Evolutionary conservation across 148 eudicot genomes (phyloP), one percentile per base, ranked within the genome.

Genomic region (Polygonum maritimum): DNA sequence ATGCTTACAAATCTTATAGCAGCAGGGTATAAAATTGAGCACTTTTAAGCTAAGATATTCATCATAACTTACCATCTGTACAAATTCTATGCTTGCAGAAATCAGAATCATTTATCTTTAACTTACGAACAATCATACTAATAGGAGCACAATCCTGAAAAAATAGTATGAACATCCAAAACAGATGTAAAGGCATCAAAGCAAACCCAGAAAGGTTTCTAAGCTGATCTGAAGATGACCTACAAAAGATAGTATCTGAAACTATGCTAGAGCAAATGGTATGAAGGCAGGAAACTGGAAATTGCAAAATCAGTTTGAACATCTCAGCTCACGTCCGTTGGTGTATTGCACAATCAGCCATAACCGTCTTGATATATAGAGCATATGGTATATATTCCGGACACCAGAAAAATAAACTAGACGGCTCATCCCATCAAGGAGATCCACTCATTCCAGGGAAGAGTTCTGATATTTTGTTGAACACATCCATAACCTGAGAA

Each of bases 401-500:
- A 60, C 2, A 60, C 36, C 26, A 4, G 36, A 60, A 13, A 11
- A 3, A 35, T 36, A 35, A 67, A 67, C 19, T 45, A 15, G 18
- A 67, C 71, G 40, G 38, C 71, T 35, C 71, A 67, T 11, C 11
- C 9, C 44, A 36, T 67, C 71, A 67, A n/a, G 71, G 71, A 33
- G 71, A 38, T 35, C 71, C 71, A n/a, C 45, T 91, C 65, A 81
- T 81, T 62, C 96, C 99, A 12, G 99, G 99, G 78, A 96, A 96
- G 73, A 96, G 95, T 79, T 92, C 90, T 49, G 89, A 88, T 83
- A 96, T 89, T 80, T 96, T 91, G 72, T 85, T 88, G 87, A 96
- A 92, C 33, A 96, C 99, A 71, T 88, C 91, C 99, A 95, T 92
- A 38, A 95, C 96, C 99, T 92, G 79, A 58, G 48, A 71, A 67